Evolutionary conservation across 176 grass and related monocot genomes (phyloP).

Genomic region (Pontederia paniculata): DNA sequence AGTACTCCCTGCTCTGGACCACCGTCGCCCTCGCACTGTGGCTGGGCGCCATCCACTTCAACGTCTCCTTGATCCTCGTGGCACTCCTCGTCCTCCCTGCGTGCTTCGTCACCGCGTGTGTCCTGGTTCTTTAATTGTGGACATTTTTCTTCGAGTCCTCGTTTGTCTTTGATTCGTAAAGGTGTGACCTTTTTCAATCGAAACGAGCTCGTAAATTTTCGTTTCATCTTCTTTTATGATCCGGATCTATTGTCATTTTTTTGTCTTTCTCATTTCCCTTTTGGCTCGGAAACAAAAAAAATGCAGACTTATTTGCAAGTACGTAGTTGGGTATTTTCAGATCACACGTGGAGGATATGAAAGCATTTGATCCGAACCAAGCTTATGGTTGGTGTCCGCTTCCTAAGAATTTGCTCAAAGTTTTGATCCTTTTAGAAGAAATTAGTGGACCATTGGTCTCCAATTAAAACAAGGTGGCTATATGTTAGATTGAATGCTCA

Average conservation of each 20-base stretch:
- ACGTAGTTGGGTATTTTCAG: conserved; percentile 70
- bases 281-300: background rate
- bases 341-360: conserved; percentile 68
- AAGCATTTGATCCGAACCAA: conserved; percentile 49
- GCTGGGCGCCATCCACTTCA: conserved; percentile 84
- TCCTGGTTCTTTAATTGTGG: background rate
- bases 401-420: background rate
- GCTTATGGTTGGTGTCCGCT: conserved; percentile 51
- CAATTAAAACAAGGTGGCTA: background rate
- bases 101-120: conserved; percentile 56
- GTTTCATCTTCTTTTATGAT: background rate
- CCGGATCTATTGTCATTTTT: too few relatives aligned
- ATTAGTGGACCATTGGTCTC: background rate
- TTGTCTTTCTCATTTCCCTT: background rate
- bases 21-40: conserved; percentile 62
- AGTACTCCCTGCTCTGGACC: conserved; percentile 47
- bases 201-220: background rate
- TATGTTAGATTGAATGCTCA: background rate
- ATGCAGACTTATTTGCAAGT: conserved; percentile 71
- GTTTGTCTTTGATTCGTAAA: background rate
- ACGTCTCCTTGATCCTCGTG: conserved; percentile 48
- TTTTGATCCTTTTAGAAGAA: background rate
- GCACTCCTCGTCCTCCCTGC: conserved; percentile 63
- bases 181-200: background rate
- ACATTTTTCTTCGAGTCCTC: too few relatives aligned